Evolutionary conservation across 1,284 basidiomycete genomes (phyloP).

Genomic region (Binderoboletus segoi): DNA sequence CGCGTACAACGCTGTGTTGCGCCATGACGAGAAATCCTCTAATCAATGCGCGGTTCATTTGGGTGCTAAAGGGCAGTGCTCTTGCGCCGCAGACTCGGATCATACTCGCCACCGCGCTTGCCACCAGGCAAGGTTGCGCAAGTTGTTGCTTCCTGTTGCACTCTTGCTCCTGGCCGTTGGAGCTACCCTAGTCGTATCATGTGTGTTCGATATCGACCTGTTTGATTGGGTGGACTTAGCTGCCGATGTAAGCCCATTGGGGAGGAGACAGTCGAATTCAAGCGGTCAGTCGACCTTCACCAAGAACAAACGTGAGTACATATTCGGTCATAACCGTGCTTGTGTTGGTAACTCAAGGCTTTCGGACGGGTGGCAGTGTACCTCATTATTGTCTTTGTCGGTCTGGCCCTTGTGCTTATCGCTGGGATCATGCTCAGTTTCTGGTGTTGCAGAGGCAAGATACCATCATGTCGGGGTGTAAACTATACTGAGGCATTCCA

Average conservation of each 20-base stretch:
- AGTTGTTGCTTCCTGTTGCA: constrained; percentile 38
- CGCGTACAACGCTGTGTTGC: constrained; percentile 8
- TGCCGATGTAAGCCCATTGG: constrained; percentile 24
- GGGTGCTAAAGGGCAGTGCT: constrained; percentile 20
- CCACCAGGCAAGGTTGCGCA: constrained; percentile 40
- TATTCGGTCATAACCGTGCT: neutral
- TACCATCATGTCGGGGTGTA: neutral
- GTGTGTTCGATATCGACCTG: constrained; percentile 30
- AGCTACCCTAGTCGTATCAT: constrained; percentile 37
- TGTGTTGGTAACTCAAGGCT: neutral
- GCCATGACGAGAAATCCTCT: constrained; percentile 17
- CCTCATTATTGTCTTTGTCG: constrained; percentile 59
- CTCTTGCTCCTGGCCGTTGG: constrained; percentile 35
- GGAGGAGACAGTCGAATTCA: constrained; percentile 35
- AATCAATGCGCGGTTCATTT: constrained; percentile 33
- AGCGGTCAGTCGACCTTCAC: constrained; percentile 38
- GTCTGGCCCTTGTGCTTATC: constrained; percentile 52
- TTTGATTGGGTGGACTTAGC: constrained; percentile 25
- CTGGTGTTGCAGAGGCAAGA: constrained; percentile 59
- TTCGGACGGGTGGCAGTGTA: constrained; percentile 40
- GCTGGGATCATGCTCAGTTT: constrained; percentile 54
- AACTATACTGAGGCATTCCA: constrained; percentile 1
- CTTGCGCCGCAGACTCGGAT: constrained; percentile 19
- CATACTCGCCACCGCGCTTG: constrained; percentile 35
- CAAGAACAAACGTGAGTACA: constrained; percentile 40